These are phyloP conservation scores for Aristolochia californica DNA, from an alignment of 164 flowering plant species.

Conservation along the genomic window DNA sequence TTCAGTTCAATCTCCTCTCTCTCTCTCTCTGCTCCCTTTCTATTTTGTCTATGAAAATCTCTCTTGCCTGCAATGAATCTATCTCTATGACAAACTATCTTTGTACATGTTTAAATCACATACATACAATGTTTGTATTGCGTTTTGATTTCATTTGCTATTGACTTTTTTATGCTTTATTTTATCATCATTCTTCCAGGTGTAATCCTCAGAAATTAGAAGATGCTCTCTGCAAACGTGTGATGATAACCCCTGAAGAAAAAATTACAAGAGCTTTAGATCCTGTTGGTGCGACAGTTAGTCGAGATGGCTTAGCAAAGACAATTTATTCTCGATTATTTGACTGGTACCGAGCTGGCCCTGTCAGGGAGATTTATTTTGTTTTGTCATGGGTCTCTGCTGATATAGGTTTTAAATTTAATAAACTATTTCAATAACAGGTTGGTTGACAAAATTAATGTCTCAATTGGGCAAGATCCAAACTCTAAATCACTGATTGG, in stretches of 20 bases:
- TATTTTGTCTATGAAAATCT: too few species aligned
- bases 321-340: slow-evolving; percentile 81
- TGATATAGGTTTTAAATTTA: too few species aligned
- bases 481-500: slow-evolving; percentile 67
- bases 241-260: slow-evolving; percentile 91
- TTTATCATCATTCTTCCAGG: slow-evolving; percentile 27
- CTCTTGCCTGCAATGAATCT: too few species aligned
- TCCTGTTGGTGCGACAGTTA: slow-evolving; percentile 60
- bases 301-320: slow-evolving; percentile 94
- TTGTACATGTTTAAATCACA: too few species aligned
- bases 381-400: too few species aligned
- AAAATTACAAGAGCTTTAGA: slow-evolving; percentile 81
- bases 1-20: not conserved
- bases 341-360: slow-evolving; percentile 51
- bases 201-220: slow-evolving; percentile 59
- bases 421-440: slow-evolving; percentile 21
- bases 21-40: not conserved
- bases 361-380: too few species aligned
- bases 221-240: slow-evolving; percentile 71
- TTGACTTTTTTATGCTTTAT: slow-evolving; percentile 1
- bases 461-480: slow-evolving; percentile 90
- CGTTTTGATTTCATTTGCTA: too few species aligned
- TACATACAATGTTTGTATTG: too few species aligned
- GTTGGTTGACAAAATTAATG: slow-evolving; percentile 83
- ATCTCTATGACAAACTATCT: too few species aligned